Evolutionary conservation across 805 yeast genomes (phyloP).

Genomic region (Metschnikowia lochheadii): DNA sequence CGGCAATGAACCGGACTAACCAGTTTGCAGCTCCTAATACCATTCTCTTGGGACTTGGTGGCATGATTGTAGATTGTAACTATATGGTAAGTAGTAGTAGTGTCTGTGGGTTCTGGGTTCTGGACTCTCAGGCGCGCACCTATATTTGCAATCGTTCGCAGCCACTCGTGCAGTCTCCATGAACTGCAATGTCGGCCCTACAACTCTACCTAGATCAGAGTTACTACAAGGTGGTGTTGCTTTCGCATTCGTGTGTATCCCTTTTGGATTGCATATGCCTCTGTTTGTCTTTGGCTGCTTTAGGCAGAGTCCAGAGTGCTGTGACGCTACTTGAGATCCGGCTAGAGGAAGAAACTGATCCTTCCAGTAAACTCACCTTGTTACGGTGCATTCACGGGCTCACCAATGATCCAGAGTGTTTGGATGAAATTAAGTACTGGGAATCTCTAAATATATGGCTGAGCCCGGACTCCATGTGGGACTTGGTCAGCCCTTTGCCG

Average conservation of each 20-base stretch:
- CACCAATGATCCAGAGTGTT: not conserved
- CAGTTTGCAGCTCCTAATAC: no score
- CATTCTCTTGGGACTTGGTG: not conserved
- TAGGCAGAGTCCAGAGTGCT: conserved; percentile 11
- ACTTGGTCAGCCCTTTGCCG: not conserved
- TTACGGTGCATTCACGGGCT: conserved; percentile 8
- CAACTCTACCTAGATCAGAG: conserved; percentile 5
- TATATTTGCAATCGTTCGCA: conserved; percentile 3
- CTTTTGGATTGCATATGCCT: conserved; percentile 6
- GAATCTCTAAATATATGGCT: conserved; percentile 1
- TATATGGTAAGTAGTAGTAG: no score
- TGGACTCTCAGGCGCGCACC: not conserved
- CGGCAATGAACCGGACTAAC: not conserved
- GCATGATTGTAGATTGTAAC: no score
- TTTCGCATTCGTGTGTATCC: conserved; percentile 3
- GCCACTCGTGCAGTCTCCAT: not conserved
- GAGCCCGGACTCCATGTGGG: not conserved
- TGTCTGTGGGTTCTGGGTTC: not conserved
- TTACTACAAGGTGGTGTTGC: conserved; percentile 8
- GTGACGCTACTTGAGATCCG: conserved; percentile 7
- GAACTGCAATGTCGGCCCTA: conserved; percentile 2
- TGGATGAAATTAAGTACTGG: conserved; percentile 9
- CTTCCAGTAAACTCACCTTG: conserved; percentile 3
- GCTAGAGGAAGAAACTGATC: conserved; percentile 5
- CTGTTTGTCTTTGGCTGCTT: conserved; percentile 8